phyloP scores from a whole-genome alignment of 345 rosid species.

The Durio zibethinus region DNA sequence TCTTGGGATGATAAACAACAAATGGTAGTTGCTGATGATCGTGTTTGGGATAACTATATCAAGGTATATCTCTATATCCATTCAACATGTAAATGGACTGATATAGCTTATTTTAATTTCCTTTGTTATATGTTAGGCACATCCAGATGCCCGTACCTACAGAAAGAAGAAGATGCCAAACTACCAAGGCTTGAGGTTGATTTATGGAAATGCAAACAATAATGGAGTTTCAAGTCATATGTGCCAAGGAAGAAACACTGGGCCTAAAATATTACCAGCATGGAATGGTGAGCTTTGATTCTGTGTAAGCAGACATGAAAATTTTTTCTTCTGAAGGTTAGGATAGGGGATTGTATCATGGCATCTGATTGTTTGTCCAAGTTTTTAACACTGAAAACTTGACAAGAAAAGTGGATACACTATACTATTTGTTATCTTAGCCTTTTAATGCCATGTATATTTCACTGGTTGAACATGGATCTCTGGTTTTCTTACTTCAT shows the following conservation, averaged over 20 bases:
- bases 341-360: neutral
- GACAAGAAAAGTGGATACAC: conserved; percentile 6
- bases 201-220: conserved; percentile 34
- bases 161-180: conserved; percentile 33
- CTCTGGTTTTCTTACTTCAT: neutral
- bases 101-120: conserved; percentile 5
- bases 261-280: conserved; percentile 14
- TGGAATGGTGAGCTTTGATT: conserved; percentile 24
- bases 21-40: conserved; percentile 36
- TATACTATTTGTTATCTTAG: neutral
- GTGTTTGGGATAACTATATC: conserved; percentile 40
- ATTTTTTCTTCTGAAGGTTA: neutral
- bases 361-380: conserved; percentile 1
- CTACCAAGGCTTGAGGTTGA: conserved; percentile 39
- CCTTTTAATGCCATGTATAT: conserved; percentile 1
- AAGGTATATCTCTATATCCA: conserved; percentile 24
- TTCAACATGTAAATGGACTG: conserved; percentile 8
- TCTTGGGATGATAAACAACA: conserved; percentile 46
- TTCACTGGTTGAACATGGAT: conserved; percentile 6
- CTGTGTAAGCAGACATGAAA: neutral
- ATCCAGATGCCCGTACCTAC: conserved; percentile 36
- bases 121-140: conserved; percentile 27
- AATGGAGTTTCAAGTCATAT: conserved; percentile 19
- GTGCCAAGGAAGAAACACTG: conserved; percentile 15
- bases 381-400: neutral